Percentiles rank a stretch among this genome's conserved stretches.
These are phyloP conservation scores for Coniochaeta ligniaria DNA, from an alignment of 2,329 filamentous ascomycete species.

Conservation along the genomic window DNA sequence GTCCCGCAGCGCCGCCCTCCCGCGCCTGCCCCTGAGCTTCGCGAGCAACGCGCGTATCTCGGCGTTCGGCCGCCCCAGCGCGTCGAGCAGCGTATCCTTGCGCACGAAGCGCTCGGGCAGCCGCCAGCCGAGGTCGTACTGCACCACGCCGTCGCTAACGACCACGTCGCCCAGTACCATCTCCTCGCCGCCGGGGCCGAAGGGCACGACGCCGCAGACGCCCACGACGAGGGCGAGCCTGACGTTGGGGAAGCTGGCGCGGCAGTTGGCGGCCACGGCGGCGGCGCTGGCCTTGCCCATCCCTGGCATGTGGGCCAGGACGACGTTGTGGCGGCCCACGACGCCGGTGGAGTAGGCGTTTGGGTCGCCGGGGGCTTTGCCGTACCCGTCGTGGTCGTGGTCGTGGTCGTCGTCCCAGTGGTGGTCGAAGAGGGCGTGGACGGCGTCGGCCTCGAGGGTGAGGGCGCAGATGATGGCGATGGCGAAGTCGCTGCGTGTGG, in stretches of 20 bases:
- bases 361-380: conserved; percentile 17
- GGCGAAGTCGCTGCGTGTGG: conserved; percentile 17
- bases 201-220: conserved; percentile 14
- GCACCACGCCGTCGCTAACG: conserved; percentile 19
- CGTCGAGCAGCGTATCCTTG: conserved; percentile 15
- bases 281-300: conserved; percentile 19
- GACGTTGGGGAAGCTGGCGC: conserved; percentile 11
- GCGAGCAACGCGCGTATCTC: conserved; percentile 15
- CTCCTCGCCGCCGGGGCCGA: conserved; percentile 4
- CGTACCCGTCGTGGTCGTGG: conserved; percentile 6
- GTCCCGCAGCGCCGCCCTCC: too few relatives aligned
- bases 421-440: conserved; percentile 19
- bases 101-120: conserved; percentile 12
- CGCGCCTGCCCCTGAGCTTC: conserved; percentile 1
- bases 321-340: conserved; percentile 19
- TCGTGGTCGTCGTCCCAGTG: conserved; percentile 17
- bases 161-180: conserved; percentile 20
- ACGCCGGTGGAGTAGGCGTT: conserved; percentile 19
- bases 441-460: conserved; percentile 21
- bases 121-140: conserved; percentile 21
- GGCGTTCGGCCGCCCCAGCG: conserved; percentile 10
- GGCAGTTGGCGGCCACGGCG: conserved; percentile 6
- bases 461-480: conserved; percentile 28
- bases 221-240: conserved; percentile 14
- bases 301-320: conserved; percentile 19